A percentile compares a stretch with the other conserved stretches of the same genome.
Evolutionary conservation across 495 filamentous ascomycete species (phyloP).

Genomic region (Immersiella caudata): DNA sequence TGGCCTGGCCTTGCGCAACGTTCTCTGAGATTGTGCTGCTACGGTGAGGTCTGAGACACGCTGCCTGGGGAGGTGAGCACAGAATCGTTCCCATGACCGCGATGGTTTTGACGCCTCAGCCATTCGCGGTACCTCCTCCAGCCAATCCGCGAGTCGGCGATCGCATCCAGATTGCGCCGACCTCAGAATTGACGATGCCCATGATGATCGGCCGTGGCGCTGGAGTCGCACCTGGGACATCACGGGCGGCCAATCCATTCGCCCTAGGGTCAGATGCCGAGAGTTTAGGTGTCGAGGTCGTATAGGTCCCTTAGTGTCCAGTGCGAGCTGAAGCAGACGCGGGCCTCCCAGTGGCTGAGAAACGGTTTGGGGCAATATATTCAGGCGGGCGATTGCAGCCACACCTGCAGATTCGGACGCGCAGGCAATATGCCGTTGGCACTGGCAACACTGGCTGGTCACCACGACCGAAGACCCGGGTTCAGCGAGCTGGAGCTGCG

Average conservation of each 20-base stretch:
- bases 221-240: conserved; percentile 20
- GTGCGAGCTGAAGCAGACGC: conserved; percentile 2
- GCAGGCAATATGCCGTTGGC: conserved; percentile 23
- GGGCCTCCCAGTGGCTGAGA: conserved; percentile 10
- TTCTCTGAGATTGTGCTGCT: background rate
- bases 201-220: conserved; percentile 19
- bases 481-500: background rate
- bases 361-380: conserved; percentile 12
- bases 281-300: conserved; percentile 12
- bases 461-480: conserved; percentile 4
- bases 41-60: background rate
- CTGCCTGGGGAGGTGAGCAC: background rate
- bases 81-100: conserved; percentile 16
- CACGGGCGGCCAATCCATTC: conserved; percentile 12
- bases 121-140: background rate
- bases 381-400: conserved; percentile 2
- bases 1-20: background rate
- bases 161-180: background rate
- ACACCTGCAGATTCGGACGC: conserved; percentile 4
- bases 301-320: conserved; percentile 3
- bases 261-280: conserved; percentile 4
- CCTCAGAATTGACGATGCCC: conserved; percentile 4
- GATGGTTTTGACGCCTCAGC: background rate
- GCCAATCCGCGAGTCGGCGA: conserved; percentile 5
- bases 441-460: conserved; percentile 1